phyloP scores from a whole-genome alignment of 2,329 filamentous ascomycete species.

The Lasiodiplodia gonubiensis region DNA sequence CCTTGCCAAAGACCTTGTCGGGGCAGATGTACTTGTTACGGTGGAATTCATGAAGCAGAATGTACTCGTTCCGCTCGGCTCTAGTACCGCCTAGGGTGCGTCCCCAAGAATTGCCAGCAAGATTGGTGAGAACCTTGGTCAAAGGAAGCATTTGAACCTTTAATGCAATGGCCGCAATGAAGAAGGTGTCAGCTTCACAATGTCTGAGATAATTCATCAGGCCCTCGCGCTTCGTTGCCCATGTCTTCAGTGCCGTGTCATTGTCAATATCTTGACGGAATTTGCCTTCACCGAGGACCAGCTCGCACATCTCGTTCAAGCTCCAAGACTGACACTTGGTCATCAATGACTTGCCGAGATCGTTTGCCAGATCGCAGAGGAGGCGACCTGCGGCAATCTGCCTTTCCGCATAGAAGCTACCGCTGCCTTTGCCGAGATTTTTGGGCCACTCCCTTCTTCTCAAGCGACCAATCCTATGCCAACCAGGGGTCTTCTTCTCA shows the following conservation, averaged over 20 bases:
- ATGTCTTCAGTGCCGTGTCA: slow-evolving; percentile 83
- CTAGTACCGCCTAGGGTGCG: slow-evolving; percentile 93
- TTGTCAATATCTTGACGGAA: slow-evolving; percentile 84
- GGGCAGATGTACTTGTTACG: slow-evolving; percentile 98
- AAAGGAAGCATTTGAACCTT: slow-evolving; percentile 90
- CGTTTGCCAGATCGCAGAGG: slow-evolving; percentile 92
- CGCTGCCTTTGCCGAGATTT: slow-evolving; percentile 81
- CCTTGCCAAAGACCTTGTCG: slow-evolving; percentile 85
- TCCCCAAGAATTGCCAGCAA: slow-evolving; percentile 98
- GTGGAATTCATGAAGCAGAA: slow-evolving; percentile 95
- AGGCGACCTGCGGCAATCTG: slow-evolving; percentile 87
- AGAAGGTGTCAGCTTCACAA: slow-evolving; percentile 94
- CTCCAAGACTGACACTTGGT: slow-evolving; percentile 98
- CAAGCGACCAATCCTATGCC: slow-evolving; percentile 90
- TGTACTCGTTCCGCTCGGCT: slow-evolving; percentile 98
- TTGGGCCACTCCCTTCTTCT: slow-evolving; percentile 85
- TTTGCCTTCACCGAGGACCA: slow-evolving; percentile 78
- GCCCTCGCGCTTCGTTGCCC: slow-evolving; percentile 82
- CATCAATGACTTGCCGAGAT: slow-evolving; percentile 97
- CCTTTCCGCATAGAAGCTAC: slow-evolving; percentile 91
- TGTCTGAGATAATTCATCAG: slow-evolving; percentile 93
- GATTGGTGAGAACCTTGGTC: slow-evolving; percentile 92
- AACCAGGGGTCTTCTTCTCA: slow-evolving; percentile 89
- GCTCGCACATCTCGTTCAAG: slow-evolving; percentile 93
- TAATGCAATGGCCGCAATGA: slow-evolving; percentile 87